A percentile compares a stretch with the other conserved stretches of the same genome.
Evolutionary conservation across 768 basidiomycete species (phyloP).

Genomic region (Udeniomyces megalosporus): DNA sequence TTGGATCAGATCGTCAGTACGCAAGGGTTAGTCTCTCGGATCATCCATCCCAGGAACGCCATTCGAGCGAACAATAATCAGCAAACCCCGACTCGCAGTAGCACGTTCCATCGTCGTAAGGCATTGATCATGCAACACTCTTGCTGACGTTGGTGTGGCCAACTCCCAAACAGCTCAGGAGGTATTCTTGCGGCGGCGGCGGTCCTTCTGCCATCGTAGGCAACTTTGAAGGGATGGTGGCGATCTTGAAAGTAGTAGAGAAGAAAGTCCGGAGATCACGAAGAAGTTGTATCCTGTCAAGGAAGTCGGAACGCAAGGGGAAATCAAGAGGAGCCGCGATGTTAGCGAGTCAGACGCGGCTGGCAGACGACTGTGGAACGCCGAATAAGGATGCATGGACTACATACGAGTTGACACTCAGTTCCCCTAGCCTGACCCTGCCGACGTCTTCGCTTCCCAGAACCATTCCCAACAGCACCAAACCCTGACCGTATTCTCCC

Average conservation of each 20-base stretch:
- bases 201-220: conserved; percentile 31
- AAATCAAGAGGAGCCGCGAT: too few species aligned
- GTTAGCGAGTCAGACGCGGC: conserved; percentile 17
- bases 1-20: too few species aligned
- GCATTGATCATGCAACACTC: conserved; percentile 19
- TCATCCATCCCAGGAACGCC: too few species aligned
- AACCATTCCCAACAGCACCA: conserved; percentile 79
- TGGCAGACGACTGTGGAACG: conserved; percentile 14
- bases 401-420: conserved; percentile 56
- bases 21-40: too few species aligned
- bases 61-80: too few species aligned
- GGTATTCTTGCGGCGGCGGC: conserved; percentile 40
- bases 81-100: too few species aligned
- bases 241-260: conserved; percentile 85
- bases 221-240: conserved; percentile 23
- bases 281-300: conserved; percentile 68
- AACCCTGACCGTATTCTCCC: conserved; percentile 70
- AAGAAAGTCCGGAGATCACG: conserved; percentile 67
- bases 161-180: conserved; percentile 80
- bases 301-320: too few species aligned
- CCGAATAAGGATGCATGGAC: neutral
- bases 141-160: conserved; percentile 68
- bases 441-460: conserved; percentile 97
- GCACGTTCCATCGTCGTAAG: too few species aligned
- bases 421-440: conserved; percentile 66